A percentile compares a stretch with the other conserved stretches of the same genome.
Evolutionary conservation across 2,329 filamentous ascomycete species (phyloP).

Genomic region (Neonectria faginata): DNA sequence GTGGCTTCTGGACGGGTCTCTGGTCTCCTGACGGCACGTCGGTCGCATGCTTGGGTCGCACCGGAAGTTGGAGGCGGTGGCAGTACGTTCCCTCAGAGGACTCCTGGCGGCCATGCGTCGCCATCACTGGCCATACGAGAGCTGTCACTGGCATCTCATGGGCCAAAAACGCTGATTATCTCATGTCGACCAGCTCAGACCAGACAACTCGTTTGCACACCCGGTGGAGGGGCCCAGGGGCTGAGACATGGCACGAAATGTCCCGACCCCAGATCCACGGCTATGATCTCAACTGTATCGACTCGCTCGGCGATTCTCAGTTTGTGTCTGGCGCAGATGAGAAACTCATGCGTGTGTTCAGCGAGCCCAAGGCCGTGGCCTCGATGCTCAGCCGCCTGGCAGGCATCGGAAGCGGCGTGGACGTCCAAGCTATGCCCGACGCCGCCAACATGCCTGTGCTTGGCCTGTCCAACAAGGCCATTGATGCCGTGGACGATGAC

Average conservation of each 20-base stretch:
- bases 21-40: conserved; percentile 84
- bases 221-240: conserved; percentile 71
- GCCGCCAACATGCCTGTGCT: conserved; percentile 95
- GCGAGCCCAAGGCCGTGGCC: conserved; percentile 86
- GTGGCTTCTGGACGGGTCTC: conserved; percentile 95
- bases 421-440: conserved; percentile 73
- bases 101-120: conserved; percentile 80
- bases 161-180: conserved; percentile 83
- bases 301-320: conserved; percentile 75
- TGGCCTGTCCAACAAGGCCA: conserved; percentile 94
- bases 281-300: conserved; percentile 96
- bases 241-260: conserved; percentile 90
- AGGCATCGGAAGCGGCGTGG: conserved; percentile 61
- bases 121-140: conserved; percentile 85
- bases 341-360: conserved; percentile 96
- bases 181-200: conserved; percentile 90
- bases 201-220: conserved; percentile 93
- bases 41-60: conserved; percentile 86
- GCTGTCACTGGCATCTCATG: conserved; percentile 86
- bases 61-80: conserved; percentile 95
- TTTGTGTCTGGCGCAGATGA: conserved; percentile 98
- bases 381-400: conserved; percentile 77
- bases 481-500: conserved; percentile 68
- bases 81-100: conserved; percentile 69
- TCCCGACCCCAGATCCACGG: conserved; percentile 96